phyloP scores from a whole-genome alignment of 768 basidiomycete genomes.

The Calocera cornea region DNA sequence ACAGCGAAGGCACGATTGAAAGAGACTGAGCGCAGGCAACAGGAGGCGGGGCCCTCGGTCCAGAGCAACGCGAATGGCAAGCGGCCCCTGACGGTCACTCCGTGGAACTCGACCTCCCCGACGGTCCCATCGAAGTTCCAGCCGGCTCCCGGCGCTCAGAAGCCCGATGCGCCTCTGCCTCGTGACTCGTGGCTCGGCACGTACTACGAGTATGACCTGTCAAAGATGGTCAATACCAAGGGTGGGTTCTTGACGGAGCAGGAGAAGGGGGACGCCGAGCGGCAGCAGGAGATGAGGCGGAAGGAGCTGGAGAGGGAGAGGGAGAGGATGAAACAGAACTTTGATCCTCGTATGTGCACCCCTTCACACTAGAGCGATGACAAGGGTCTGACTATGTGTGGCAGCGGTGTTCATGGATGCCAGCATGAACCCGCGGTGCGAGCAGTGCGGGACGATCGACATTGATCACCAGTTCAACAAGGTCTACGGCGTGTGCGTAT shows the following conservation, averaged over 20 bases:
- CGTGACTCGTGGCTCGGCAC: slow-evolving; percentile 70
- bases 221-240: slow-evolving; percentile 92
- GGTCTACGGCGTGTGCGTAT: slow-evolving; percentile 74
- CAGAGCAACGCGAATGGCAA: slow-evolving; percentile 55
- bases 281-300: slow-evolving; percentile 56
- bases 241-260: slow-evolving; percentile 93
- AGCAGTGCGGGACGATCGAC: slow-evolving; percentile 74
- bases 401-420: slow-evolving; percentile 69
- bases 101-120: slow-evolving; percentile 47
- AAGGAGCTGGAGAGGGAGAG: slow-evolving; percentile 74
- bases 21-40: slow-evolving; percentile 42
- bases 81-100: slow-evolving; percentile 46
- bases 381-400: no score
- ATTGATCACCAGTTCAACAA: slow-evolving; percentile 72
- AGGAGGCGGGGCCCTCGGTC: slow-evolving; percentile 25
- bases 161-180: slow-evolving; percentile 29
- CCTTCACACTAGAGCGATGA: no score
- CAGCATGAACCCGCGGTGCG: slow-evolving; percentile 65
- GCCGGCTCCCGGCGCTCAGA: neutral
- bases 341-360: slow-evolving; percentile 53
- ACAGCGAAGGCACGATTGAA: slow-evolving; percentile 66
- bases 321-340: slow-evolving; percentile 44
- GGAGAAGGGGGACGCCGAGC: slow-evolving; percentile 41
- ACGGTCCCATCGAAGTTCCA: slow-evolving; percentile 28
- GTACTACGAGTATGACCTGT: slow-evolving; percentile 94